phyloP scores from a whole-genome alignment of 2,329 filamentous ascomycete species.

The Colletotrichum godetiae region DNA sequence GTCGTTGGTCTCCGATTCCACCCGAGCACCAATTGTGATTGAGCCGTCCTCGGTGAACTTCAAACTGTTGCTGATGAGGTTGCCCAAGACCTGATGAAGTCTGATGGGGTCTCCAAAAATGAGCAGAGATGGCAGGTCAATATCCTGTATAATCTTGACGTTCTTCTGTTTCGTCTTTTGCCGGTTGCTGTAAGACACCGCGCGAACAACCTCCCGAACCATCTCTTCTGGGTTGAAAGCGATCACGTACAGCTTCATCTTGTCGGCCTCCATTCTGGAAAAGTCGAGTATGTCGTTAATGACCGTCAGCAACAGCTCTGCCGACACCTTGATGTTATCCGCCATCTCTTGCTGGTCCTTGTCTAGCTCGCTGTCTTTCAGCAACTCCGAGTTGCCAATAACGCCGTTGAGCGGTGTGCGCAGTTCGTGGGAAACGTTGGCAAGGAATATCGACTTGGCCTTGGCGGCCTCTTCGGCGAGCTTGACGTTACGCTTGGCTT shows the following conservation, averaged over 20 bases:
- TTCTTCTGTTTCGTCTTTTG: conserved; percentile 72
- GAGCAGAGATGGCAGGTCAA: conserved; percentile 80
- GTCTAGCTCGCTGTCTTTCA: conserved; percentile 80
- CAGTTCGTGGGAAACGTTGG: conserved; percentile 84
- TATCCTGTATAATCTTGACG: conserved; percentile 74
- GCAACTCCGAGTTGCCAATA: conserved; percentile 87
- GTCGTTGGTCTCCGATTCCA: conserved; percentile 77
- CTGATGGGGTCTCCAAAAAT: conserved; percentile 75
- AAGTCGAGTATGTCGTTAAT: conserved; percentile 98
- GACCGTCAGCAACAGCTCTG: conserved; percentile 87
- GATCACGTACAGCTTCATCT: conserved; percentile 83
- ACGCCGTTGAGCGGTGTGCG: conserved; percentile 88
- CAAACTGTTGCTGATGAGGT: conserved; percentile 91
- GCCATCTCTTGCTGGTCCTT: conserved; percentile 86
- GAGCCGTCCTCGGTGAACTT: conserved; percentile 92
- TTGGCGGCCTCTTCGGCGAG: conserved; percentile 86
- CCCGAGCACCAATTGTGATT: conserved; percentile 82
- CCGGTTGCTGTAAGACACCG: conserved; percentile 73
- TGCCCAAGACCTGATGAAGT: conserved; percentile 77
- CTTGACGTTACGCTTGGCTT: conserved; percentile 82
- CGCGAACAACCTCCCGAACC: conserved; percentile 74
- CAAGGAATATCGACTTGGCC: conserved; percentile 84
- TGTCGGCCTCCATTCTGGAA: conserved; percentile 91
- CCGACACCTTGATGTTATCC: conserved; percentile 87
- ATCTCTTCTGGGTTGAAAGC: conserved; percentile 76